Percentiles rank a stretch among this genome's conserved stretches.
These are phyloP conservation scores for Aspergillus coremiiformis DNA, from an alignment of 495 filamentous ascomycete species.

Conservation along the genomic window DNA sequence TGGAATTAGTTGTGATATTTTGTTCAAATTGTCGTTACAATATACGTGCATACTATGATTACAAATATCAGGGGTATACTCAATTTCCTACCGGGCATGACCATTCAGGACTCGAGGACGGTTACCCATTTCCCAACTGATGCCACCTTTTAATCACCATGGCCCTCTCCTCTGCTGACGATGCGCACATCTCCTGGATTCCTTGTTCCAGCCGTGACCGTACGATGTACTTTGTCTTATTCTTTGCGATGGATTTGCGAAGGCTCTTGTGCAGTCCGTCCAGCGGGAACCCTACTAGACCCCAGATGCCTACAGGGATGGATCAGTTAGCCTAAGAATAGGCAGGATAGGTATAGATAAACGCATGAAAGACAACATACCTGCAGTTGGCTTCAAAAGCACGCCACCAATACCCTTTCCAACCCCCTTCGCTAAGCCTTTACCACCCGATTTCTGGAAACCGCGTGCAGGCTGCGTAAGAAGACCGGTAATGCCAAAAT, in stretches of 20 bases:
- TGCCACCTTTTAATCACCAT: constrained; percentile 15
- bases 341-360: too few relatives aligned
- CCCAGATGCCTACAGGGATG: constrained; percentile 42
- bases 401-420: constrained; percentile 69
- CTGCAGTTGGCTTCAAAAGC: constrained; percentile 62
- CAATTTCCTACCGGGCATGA: background rate
- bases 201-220: constrained; percentile 67
- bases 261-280: constrained; percentile 70
- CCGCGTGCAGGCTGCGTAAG: constrained; percentile 63
- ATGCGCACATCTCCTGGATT: constrained; percentile 45
- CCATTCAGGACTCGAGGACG: background rate
- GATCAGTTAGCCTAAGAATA: background rate
- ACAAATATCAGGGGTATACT: background rate
- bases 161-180: constrained; percentile 13
- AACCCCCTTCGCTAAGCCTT: constrained; percentile 66
- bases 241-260: constrained; percentile 53
- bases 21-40: constrained; percentile 2
- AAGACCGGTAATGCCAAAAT: constrained; percentile 64
- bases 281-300: constrained; percentile 64
- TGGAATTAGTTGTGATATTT: background rate
- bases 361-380: constrained; percentile 28
- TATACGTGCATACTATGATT: background rate
- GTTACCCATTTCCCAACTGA: constrained; percentile 24
- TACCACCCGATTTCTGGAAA: constrained; percentile 58
- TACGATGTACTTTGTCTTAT: constrained; percentile 63